phyloP scores from a whole-genome alignment of 352 stramenopile species.

The Phytophthora lateralis region DNA sequence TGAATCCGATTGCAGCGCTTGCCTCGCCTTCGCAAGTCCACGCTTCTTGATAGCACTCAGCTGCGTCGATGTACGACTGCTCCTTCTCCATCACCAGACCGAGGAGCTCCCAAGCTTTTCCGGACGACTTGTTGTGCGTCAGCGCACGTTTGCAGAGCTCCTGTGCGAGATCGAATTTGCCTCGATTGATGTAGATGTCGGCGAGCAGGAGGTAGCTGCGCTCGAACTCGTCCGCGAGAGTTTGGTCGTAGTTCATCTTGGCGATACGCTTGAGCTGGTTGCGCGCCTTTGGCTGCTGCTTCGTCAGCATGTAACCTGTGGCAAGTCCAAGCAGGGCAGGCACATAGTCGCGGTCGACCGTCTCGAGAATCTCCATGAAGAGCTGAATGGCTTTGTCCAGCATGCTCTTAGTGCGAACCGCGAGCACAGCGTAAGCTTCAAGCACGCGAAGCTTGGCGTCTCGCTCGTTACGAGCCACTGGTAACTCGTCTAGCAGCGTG shows the following conservation, averaged over 20 bases:
- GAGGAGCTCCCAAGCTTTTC: slow-evolving; percentile 93
- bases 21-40: slow-evolving; percentile 85
- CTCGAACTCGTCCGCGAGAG: slow-evolving; percentile 93
- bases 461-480: slow-evolving; percentile 46
- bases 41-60: slow-evolving; percentile 93
- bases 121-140: slow-evolving; percentile 93
- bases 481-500: slow-evolving; percentile 87
- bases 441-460: slow-evolving; percentile 81
- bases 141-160: slow-evolving; percentile 93
- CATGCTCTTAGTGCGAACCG: slow-evolving; percentile 80
- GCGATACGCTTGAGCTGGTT: slow-evolving; percentile 96
- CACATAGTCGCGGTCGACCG: slow-evolving; percentile 87
- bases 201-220: slow-evolving; percentile 93
- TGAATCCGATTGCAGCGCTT: slow-evolving; percentile 92
- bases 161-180: slow-evolving; percentile 94
- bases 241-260: slow-evolving; percentile 92
- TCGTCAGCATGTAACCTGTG: slow-evolving; percentile 93
- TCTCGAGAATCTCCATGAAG: slow-evolving; percentile 92
- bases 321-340: slow-evolving; percentile 90
- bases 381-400: slow-evolving; percentile 89
- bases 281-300: slow-evolving; percentile 91
- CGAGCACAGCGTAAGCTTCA: slow-evolving; percentile 87
- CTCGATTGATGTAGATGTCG: slow-evolving; percentile 91
- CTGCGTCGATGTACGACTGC: slow-evolving; percentile 91
- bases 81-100: slow-evolving; percentile 96